A percentile compares a stretch with the other conserved stretches of the same genome.
These are phyloP conservation scores for Saccharomyces eubayanus DNA, from an alignment of 805 yeast genomes.

Conservation along the genomic window DNA sequence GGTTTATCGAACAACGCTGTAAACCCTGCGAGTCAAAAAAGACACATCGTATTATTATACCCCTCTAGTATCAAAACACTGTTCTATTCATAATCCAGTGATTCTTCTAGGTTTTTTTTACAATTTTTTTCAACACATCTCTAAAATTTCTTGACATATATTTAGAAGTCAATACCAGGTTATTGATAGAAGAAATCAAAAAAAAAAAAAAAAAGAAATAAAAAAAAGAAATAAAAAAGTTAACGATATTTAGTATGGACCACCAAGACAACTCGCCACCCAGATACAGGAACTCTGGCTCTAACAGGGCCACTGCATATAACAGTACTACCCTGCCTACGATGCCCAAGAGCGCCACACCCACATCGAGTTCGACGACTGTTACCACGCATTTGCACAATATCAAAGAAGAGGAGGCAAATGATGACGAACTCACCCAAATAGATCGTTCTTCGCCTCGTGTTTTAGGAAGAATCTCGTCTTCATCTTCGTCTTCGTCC, in stretches of 20 bases:
- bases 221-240: background rate
- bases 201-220: background rate
- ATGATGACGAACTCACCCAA: background rate
- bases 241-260: background rate
- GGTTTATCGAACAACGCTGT: background rate
- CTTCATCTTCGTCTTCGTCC: background rate
- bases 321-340: background rate
- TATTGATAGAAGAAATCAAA: background rate
- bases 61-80: background rate
- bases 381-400: conserved; percentile 2
- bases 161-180: background rate
- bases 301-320: background rate
- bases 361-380: background rate
- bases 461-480: background rate
- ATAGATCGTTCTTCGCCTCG: background rate
- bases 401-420: conserved; percentile 5
- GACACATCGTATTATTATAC: background rate
- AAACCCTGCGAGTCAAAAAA: background rate
- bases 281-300: background rate
- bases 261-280: background rate
- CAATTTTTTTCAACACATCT: background rate
- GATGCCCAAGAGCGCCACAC: background rate
- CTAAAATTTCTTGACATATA: background rate
- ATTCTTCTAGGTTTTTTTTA: background rate
- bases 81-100: background rate